Percentiles rank a stretch among this genome's conserved stretches.
These are phyloP conservation scores for Barbatosphaeria neglecta DNA, from an alignment of 495 filamentous ascomycete species.

Conservation along the genomic window DNA sequence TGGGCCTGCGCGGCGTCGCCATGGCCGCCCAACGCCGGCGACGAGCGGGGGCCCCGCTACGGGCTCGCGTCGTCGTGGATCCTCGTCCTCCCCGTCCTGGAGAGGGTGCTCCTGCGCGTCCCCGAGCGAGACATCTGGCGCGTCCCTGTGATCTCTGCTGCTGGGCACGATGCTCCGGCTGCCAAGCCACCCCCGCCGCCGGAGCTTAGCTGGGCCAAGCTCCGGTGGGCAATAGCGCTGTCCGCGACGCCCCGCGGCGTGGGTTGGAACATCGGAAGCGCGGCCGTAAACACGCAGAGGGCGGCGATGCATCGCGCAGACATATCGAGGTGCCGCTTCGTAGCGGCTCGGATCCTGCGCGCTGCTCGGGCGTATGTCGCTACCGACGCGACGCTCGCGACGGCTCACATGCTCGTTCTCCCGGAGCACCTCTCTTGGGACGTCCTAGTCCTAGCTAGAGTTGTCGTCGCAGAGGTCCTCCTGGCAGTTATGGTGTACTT, in stretches of 20 bases:
- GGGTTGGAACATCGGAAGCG: constrained; percentile 9
- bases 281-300: constrained; percentile 1
- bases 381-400: constrained; percentile 4
- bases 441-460: neutral
- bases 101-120: constrained; percentile 2
- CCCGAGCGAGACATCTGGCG: constrained; percentile 8
- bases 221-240: constrained; percentile 1
- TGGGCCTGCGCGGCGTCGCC: constrained; percentile 3
- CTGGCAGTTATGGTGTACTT: constrained; percentile 3
- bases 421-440: constrained; percentile 3
- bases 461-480: constrained; percentile 2
- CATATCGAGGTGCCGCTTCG: neutral
- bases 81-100: constrained; percentile 4
- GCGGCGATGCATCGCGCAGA: neutral
- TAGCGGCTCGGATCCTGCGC: neutral
- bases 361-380: constrained; percentile 4
- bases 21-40: constrained; percentile 8
- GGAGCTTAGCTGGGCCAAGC: constrained; percentile 4
- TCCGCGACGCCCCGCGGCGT: constrained; percentile 6
- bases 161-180: neutral
- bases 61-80: constrained; percentile 7
- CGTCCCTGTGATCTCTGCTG: neutral
- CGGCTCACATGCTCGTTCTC: neutral
- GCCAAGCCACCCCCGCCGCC: neutral
- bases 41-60: constrained; percentile 5